Evolutionary conservation across 768 basidiomycete genomes (phyloP).

Genomic region (Leucosporidium creatinivorum): DNA sequence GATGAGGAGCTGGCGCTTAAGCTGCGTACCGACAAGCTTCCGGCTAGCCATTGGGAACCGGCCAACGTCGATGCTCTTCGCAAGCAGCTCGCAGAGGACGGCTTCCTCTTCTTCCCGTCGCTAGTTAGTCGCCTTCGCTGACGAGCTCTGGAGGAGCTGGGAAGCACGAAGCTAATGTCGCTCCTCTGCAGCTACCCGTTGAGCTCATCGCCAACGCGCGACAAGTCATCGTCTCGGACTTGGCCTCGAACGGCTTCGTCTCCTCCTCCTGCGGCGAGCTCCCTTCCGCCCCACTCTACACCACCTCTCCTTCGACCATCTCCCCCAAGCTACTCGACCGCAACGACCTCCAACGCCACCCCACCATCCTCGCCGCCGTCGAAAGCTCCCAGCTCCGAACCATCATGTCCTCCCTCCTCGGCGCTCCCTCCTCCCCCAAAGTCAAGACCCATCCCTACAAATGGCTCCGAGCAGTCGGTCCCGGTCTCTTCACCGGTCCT

Average conservation of each 20-base stretch:
- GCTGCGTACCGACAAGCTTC: background rate
- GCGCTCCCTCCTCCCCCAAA: background rate
- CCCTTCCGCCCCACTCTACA: background rate
- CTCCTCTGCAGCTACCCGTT: background rate
- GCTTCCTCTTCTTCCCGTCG: background rate
- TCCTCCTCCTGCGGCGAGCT: background rate
- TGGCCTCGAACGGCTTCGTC: background rate
- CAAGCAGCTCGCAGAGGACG: background rate
- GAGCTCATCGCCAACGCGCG: background rate
- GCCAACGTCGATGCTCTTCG: background rate
- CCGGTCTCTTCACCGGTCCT: background rate
- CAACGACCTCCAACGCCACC: background rate
- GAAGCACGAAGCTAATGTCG: no score
- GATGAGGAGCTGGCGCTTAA: background rate
- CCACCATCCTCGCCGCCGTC: constrained; percentile 59
- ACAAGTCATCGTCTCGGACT: background rate
- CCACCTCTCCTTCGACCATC: background rate
- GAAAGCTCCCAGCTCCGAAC: constrained; percentile 40
- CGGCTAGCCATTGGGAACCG: background rate
- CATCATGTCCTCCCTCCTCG: constrained; percentile 21
- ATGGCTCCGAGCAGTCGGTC: constrained; percentile 4
- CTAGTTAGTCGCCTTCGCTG: background rate
- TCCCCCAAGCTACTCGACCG: constrained; percentile 7
- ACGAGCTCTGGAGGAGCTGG: no score
- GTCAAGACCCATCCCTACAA: constrained; percentile 9